These are phyloP conservation scores for Allodekkera sacchari DNA, from an alignment of 805 yeast species.

Conservation along the genomic window DNA sequence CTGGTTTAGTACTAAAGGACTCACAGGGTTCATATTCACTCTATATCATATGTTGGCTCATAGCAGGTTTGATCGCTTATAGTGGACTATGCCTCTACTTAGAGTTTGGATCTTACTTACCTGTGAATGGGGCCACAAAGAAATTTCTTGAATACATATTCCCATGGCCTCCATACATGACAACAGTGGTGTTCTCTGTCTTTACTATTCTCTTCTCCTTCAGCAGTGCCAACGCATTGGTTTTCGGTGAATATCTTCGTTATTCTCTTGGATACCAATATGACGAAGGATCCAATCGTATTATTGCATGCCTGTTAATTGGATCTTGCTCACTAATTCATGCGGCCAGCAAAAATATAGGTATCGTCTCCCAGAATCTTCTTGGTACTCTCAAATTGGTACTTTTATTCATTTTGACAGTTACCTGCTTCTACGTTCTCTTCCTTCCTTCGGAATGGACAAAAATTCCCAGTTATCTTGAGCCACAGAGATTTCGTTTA, in stretches of 20 bases:
- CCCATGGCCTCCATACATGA: conserved; percentile 46
- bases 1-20: conserved; percentile 56
- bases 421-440: conserved; percentile 53
- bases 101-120: conserved; percentile 64
- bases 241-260: conserved; percentile 46
- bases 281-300: conserved; percentile 31
- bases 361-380: conserved; percentile 52
- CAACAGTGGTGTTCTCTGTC: conserved; percentile 38
- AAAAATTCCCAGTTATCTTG: conserved; percentile 35
- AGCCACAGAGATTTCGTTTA: conserved; percentile 18
- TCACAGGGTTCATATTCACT: conserved; percentile 59
- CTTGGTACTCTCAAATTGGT: conserved; percentile 54
- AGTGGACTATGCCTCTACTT: conserved; percentile 59
- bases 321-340: conserved; percentile 35
- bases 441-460: conserved; percentile 37
- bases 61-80: conserved; percentile 55
- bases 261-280: conserved; percentile 35
- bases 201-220: conserved; percentile 44
- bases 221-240: conserved; percentile 40
- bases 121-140: conserved; percentile 71
- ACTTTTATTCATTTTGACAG: conserved; percentile 43
- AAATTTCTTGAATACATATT: conserved; percentile 64
- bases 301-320: conserved; percentile 34
- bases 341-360: conserved; percentile 50
- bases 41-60: conserved; percentile 54